These are phyloP conservation scores for Pelargonium myrrhifolium DNA, from an alignment of 441 rosid genomes.

Conservation along the genomic window DNA sequence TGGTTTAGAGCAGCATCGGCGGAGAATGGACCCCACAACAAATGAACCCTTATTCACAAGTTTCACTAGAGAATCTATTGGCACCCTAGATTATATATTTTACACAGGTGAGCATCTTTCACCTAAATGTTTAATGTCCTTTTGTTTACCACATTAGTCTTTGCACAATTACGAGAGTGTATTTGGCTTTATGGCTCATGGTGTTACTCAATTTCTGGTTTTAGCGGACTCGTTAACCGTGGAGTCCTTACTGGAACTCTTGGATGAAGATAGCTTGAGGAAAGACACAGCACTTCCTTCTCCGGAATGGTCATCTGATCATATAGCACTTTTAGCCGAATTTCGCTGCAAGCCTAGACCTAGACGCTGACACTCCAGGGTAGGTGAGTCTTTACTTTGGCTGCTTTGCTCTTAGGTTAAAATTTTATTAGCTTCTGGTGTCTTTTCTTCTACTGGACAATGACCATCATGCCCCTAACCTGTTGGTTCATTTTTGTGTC, in stretches of 20 bases:
- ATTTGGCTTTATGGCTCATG: neutral
- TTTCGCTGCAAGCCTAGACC: constrained; percentile 90
- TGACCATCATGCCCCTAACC: neutral
- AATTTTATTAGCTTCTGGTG: too few relatives aligned
- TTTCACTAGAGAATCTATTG: constrained; percentile 91
- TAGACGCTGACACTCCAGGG: constrained; percentile 61
- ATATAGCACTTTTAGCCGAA: constrained; percentile 94
- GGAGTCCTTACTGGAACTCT: constrained; percentile 83
- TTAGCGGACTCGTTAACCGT: constrained; percentile 93
- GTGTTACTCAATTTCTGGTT: constrained; percentile 13
- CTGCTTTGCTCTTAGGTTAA: too few relatives aligned
- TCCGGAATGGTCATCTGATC: constrained; percentile 99
- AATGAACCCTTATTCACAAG: constrained; percentile 92
- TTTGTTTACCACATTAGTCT: neutral
- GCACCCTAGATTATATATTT: constrained; percentile 95
- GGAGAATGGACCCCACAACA: constrained; percentile 77
- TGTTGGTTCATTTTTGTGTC: neutral
- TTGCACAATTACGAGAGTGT: neutral
- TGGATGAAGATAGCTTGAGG: constrained; percentile 97
- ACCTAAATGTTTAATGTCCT: neutral
- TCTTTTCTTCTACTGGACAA: too few relatives aligned
- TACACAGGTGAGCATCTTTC: constrained; percentile 60
- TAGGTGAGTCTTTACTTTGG: neutral
- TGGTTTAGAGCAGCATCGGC: constrained; percentile 66
- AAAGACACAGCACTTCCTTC: constrained; percentile 99